A percentile compares a stretch with the other conserved stretches of the same genome.
These are phyloP conservation scores for Globisporangium iwayamae DNA, from an alignment of 352 stramenopile genomes.

Conservation along the genomic window DNA sequence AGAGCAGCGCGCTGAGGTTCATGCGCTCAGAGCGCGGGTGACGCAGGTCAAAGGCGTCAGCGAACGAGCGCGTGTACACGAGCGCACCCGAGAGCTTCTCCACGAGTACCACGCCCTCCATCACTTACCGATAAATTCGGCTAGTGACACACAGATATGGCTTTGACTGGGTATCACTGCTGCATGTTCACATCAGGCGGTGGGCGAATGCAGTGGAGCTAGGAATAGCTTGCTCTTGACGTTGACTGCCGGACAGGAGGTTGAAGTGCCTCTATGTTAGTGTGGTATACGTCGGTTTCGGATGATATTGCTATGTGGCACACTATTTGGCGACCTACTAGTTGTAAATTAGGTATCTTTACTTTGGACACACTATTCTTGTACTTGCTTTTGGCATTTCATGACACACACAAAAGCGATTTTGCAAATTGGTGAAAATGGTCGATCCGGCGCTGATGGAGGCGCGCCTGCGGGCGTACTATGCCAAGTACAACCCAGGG, in stretches of 20 bases:
- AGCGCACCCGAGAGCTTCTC: slow-evolving; percentile 44
- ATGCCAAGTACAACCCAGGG: slow-evolving; percentile 66
- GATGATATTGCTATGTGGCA: not conserved
- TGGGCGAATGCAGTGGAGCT: no score
- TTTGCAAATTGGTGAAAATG: not conserved
- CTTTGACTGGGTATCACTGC: not conserved
- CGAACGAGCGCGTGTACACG: slow-evolving; percentile 51
- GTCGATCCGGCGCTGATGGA: slow-evolving; percentile 28
- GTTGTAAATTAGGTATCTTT: no score
- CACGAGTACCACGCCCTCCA: slow-evolving; percentile 59
- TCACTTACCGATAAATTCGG: no score
- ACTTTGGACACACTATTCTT: not conserved
- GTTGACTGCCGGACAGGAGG: no score
- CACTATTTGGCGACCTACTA: not conserved
- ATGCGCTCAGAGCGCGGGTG: slow-evolving; percentile 53
- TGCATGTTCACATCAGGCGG: no score
- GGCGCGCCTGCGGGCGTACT: slow-evolving; percentile 62
- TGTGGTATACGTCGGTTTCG: not conserved
- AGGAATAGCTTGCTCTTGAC: not conserved
- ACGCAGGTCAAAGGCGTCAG: slow-evolving; percentile 35
- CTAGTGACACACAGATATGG: not conserved
- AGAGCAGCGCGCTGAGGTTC: slow-evolving; percentile 59
- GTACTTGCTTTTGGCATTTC: not conserved
- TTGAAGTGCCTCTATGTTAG: not conserved
- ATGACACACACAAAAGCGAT: not conserved